A percentile compares a stretch with the other conserved stretches of the same genome.
Evolutionary conservation across 306 rosid genomes (phyloP).

Genomic region (Echinosophora koreensis): DNA sequence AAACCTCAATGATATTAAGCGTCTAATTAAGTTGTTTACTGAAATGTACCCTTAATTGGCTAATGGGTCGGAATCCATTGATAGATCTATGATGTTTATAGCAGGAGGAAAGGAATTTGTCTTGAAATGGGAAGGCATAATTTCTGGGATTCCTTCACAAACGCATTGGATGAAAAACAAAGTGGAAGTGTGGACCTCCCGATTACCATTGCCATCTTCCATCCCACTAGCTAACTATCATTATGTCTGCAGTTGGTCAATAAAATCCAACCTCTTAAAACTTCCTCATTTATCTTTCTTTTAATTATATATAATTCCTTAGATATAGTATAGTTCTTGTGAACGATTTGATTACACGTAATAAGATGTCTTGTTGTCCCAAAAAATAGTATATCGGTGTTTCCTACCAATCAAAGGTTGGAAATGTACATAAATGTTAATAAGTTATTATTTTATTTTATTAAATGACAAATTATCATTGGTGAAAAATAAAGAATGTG

Average conservation of each 20-base stretch:
- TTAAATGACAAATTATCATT: too few relatives aligned
- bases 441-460: too few relatives aligned
- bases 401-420: too few relatives aligned
- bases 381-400: too few relatives aligned
- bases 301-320: not conserved
- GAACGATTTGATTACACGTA: too few relatives aligned
- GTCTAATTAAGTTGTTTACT: too few relatives aligned
- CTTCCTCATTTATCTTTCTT: too few relatives aligned
- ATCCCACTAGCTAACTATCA: slow-evolving; percentile 48
- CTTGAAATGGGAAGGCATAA: slow-evolving; percentile 46
- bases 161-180: slow-evolving; percentile 44
- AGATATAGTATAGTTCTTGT: not conserved
- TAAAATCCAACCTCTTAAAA: slow-evolving; percentile 34
- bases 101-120: slow-evolving; percentile 34
- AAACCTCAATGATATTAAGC: too few relatives aligned
- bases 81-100: not conserved
- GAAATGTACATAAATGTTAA: too few relatives aligned
- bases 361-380: too few relatives aligned
- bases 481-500: too few relatives aligned
- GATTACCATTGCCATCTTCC: slow-evolving; percentile 40
- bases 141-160: slow-evolving; percentile 53
- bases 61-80: slow-evolving; percentile 21
- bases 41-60: not conserved
- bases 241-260: slow-evolving; percentile 45
- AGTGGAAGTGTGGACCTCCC: slow-evolving; percentile 55